Evolutionary conservation across 1,284 basidiomycete genomes (phyloP).

Genomic region (Lentinus polychrous): DNA sequence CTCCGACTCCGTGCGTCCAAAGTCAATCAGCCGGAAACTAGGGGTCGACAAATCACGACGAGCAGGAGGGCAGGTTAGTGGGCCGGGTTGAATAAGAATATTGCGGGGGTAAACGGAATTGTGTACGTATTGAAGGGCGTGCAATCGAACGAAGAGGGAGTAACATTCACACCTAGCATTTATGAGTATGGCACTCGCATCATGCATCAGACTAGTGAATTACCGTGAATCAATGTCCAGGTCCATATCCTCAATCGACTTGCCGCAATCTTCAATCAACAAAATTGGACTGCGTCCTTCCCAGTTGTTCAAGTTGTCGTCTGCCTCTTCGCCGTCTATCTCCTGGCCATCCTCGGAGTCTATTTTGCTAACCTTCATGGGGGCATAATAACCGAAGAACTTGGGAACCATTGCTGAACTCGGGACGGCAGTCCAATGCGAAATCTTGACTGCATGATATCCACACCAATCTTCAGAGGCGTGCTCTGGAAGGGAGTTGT

Average conservation of each 20-base stretch:
- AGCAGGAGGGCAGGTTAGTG: constrained; percentile 28
- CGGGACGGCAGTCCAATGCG: constrained; percentile 35
- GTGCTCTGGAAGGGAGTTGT: constrained; percentile 35
- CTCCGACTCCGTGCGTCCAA: constrained; percentile 24
- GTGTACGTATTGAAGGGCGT: constrained; percentile 33
- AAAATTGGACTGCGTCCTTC: constrained; percentile 33
- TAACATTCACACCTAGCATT: constrained; percentile 32
- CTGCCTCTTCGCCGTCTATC: background rate
- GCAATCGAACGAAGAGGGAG: constrained; percentile 37
- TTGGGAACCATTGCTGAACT: constrained; percentile 42
- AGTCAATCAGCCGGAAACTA: constrained; percentile 48
- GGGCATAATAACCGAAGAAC: constrained; percentile 47
- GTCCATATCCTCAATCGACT: constrained; percentile 23
- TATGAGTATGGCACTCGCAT: background rate
- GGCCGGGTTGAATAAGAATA: constrained; percentile 39
- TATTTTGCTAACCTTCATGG: constrained; percentile 14
- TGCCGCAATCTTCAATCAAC: constrained; percentile 45
- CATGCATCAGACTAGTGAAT: constrained; percentile 7
- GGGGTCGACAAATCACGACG: constrained; percentile 18
- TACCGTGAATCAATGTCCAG: constrained; percentile 31
- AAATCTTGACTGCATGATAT: constrained; percentile 34
- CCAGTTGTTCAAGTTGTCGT: constrained; percentile 14
- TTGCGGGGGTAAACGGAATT: constrained; percentile 38
- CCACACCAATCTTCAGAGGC: constrained; percentile 43
- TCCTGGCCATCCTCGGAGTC: background rate